Conservation (phyloP, 2,329 filamentous ascomycete genomes). For the Fusarium transvaalense region DNA sequence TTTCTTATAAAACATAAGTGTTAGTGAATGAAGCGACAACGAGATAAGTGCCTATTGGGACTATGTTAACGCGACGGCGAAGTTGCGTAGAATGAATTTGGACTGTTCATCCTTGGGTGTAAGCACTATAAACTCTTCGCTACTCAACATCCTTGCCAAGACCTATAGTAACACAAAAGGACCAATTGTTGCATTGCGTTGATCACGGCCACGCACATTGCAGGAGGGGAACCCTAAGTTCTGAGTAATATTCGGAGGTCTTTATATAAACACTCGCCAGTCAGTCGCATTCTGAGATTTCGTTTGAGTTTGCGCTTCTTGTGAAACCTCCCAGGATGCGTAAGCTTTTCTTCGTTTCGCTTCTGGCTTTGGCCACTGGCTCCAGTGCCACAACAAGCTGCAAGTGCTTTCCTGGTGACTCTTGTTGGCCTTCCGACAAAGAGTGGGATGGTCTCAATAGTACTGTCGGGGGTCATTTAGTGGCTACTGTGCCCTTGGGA, state of each 20-base stretch:
- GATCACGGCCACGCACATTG: not conserved
- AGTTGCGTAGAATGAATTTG: no score
- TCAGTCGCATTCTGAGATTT: accelerated
- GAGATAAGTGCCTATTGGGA: not conserved
- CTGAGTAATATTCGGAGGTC: not conserved
- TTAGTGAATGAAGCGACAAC: not conserved
- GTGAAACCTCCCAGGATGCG: not conserved
- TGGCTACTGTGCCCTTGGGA: conserved; percentile 64
- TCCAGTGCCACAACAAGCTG: not conserved
- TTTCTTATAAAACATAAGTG: no score
- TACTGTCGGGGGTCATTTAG: conserved; percentile 62
- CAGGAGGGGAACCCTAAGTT: not conserved
- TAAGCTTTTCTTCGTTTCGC: not conserved
- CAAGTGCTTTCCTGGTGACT: conserved; percentile 57
- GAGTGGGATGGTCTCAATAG: conserved; percentile 64
- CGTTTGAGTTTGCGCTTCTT: accelerated
- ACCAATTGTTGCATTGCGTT: not conserved
- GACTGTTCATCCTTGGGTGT: no score
- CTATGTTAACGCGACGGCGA: no score
- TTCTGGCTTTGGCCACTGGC: conserved; percentile 1
- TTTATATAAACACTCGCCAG: not conserved
- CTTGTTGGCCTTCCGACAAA: conserved; percentile 62
- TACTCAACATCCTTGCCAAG: not conserved
- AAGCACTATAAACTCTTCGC: not conserved
- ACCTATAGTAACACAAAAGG: no score